Conservation (phyloP, 1,284 basidiomycete species). For the Leccinum cinnamomeum region DNA sequence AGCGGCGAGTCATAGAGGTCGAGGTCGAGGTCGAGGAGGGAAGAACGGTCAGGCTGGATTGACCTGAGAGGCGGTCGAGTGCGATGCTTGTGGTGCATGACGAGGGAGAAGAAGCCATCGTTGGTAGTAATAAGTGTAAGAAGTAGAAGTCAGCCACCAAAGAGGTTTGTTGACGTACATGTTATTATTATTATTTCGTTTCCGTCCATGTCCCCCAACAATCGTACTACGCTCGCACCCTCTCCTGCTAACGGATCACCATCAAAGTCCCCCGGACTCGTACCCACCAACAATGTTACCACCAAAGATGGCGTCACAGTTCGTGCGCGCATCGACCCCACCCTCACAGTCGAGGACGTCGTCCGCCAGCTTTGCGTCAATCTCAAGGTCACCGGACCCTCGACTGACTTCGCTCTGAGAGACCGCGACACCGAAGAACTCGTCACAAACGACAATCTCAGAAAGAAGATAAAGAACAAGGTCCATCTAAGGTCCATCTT, state of each 20-base stretch:
- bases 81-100: constrained; percentile 17
- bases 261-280: constrained; percentile 44
- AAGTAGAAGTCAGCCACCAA: background rate
- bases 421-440: constrained; percentile 84
- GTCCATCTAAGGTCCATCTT: constrained; percentile 73
- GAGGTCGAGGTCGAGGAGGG: constrained; percentile 5
- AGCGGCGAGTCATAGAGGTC: background rate
- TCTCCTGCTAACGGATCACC: constrained; percentile 43
- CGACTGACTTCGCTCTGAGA: constrained; percentile 80
- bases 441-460: constrained; percentile 88
- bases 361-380: constrained; percentile 77
- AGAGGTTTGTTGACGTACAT: too few relatives aligned
- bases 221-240: constrained; percentile 30
- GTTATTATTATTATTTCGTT: background rate
- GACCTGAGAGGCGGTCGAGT: constrained; percentile 16
- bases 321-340: constrained; percentile 77
- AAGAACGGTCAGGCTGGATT: constrained; percentile 8
- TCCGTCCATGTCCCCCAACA: constrained; percentile 26
- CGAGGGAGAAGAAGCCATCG: background rate
- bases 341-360: constrained; percentile 76
- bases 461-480: constrained; percentile 79
- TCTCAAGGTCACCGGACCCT: constrained; percentile 81
- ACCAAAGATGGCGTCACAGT: constrained; percentile 72
- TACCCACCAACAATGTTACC: constrained; percentile 80
- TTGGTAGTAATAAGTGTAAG: background rate